phyloP scores from a whole-genome alignment of 163 green algal genomes.

The Chlorella variabilis region DNA sequence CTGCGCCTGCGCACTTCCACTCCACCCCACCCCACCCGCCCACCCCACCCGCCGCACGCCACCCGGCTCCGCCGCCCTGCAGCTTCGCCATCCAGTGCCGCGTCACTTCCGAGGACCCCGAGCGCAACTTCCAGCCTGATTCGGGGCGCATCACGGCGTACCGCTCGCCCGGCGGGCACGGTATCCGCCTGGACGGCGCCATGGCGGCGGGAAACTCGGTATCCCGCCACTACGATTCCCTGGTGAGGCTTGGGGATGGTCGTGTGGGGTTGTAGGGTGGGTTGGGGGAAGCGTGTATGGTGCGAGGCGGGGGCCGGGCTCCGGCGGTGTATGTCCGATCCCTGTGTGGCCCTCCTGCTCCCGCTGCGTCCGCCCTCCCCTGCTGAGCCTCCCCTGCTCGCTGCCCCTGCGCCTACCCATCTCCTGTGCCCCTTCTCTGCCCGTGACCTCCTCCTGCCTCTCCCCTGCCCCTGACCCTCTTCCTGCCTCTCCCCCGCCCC shows the following conservation, averaged over 20 bases:
- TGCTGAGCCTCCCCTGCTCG: too few relatives aligned
- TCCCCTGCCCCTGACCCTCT: neutral
- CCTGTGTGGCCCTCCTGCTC: too few relatives aligned
- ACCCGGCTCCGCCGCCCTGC: neutral
- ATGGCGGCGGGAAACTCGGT: constrained; percentile 86
- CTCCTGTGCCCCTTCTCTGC: neutral
- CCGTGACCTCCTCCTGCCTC: neutral
- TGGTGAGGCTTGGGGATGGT: constrained; percentile 56
- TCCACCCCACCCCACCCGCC: neutral
- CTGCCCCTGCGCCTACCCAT: too few relatives aligned
- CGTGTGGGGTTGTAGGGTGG: too few relatives aligned
- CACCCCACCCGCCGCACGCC: neutral
- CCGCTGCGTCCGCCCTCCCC: too few relatives aligned
- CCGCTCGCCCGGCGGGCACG: constrained; percentile 84
- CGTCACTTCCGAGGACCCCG: constrained; percentile 90
- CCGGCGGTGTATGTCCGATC: too few relatives aligned
- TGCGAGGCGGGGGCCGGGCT: too few relatives aligned
- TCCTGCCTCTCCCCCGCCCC: neutral
- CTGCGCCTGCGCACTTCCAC: too few relatives aligned
- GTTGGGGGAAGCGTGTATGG: too few relatives aligned
- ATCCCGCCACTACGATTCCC: constrained; percentile 88
- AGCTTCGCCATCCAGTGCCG: constrained; percentile 91
- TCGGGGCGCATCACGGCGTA: constrained; percentile 88
- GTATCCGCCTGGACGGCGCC: constrained; percentile 90
- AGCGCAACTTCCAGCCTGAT: constrained; percentile 87